These are phyloP conservation scores for Aspergillus flavus DNA, from an alignment of 2,329 filamentous ascomycete species.

Conservation along the genomic window DNA sequence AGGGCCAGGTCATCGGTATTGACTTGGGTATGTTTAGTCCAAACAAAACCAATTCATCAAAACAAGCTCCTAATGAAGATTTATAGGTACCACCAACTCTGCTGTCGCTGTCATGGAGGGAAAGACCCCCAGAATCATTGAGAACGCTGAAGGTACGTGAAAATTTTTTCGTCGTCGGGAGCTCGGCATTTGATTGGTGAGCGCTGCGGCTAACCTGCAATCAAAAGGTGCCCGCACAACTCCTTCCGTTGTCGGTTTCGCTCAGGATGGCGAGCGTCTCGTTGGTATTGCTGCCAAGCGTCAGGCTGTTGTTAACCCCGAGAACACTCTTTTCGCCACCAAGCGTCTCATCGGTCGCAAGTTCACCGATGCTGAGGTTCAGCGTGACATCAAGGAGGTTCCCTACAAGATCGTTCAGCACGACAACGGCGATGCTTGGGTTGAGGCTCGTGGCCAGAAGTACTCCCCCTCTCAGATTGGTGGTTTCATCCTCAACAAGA, in stretches of 20 bases:
- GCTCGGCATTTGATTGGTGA: not conserved
- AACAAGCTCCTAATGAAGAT: slow-evolving; percentile 19
- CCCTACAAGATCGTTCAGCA: slow-evolving; percentile 99
- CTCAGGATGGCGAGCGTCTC: slow-evolving; percentile 91
- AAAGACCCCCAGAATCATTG: slow-evolving; percentile 92
- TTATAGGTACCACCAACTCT: slow-evolving; percentile 85
- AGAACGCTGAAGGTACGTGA: slow-evolving; percentile 85
- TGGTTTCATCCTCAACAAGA: slow-evolving; percentile 95
- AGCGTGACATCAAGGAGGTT: slow-evolving; percentile 95
- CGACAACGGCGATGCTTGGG: slow-evolving; percentile 94
- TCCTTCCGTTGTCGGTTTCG: slow-evolving; percentile 92
- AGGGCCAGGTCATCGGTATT: slow-evolving; percentile 96
- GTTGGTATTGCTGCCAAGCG: slow-evolving; percentile 98
- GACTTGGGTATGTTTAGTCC: slow-evolving; percentile 72
- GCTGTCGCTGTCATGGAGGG: slow-evolving; percentile 98
- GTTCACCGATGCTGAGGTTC: slow-evolving; percentile 90
- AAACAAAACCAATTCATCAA: not conserved
- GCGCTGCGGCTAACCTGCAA: slow-evolving; percentile 19
- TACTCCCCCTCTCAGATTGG: slow-evolving; percentile 98
- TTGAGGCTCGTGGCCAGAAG: slow-evolving; percentile 88
- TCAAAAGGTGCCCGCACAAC: slow-evolving; percentile 78
- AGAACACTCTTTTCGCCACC: slow-evolving; percentile 97
- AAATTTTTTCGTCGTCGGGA: slow-evolving; percentile 19
- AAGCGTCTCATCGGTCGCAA: slow-evolving; percentile 99
- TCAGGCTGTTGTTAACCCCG: slow-evolving; percentile 96